phyloP scores from a whole-genome alignment of 129 eudicot species.

The Centella asiatica region DNA sequence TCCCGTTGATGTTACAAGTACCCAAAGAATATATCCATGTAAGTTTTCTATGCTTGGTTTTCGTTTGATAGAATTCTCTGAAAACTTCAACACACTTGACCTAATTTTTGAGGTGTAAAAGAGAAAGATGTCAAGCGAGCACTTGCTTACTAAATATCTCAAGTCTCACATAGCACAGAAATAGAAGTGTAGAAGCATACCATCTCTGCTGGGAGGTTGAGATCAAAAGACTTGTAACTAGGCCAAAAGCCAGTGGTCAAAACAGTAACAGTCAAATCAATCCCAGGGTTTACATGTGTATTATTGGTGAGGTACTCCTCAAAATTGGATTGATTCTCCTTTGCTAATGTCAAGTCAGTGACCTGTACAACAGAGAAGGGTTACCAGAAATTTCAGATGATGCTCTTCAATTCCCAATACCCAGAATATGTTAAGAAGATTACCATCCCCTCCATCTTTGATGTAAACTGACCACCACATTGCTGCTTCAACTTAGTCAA shows the following conservation, averaged over 20 bases:
- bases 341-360: constrained; percentile 76
- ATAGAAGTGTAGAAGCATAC: constrained; percentile 18
- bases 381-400: not conserved
- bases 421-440: constrained; percentile 8
- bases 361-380: constrained; percentile 28
- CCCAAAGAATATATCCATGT: constrained; percentile 96
- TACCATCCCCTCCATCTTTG: constrained; percentile 98
- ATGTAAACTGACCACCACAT: constrained; percentile 88
- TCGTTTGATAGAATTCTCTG: constrained; percentile 75
- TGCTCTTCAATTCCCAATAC: not conserved
- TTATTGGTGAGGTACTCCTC: constrained; percentile 60
- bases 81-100: constrained; percentile 93
- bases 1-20: constrained; percentile 81
- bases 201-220: constrained; percentile 83
- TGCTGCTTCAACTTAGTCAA: constrained; percentile 85
- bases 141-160: not conserved
- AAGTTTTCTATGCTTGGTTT: constrained; percentile 86
- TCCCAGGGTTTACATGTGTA: constrained; percentile 50
- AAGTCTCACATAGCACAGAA: not conserved
- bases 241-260: constrained; percentile 91
- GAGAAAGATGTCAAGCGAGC: not conserved
- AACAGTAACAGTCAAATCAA: constrained; percentile 81
- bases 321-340: constrained; percentile 72
- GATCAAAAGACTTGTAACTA: constrained; percentile 80
- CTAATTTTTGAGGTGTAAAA: constrained; percentile 25